Evolutionary conservation across 2,329 filamentous ascomycete genomes (phyloP), one percentile per base, ranked within the genome.

Genomic region (Cladophialophora immunda): DNA sequence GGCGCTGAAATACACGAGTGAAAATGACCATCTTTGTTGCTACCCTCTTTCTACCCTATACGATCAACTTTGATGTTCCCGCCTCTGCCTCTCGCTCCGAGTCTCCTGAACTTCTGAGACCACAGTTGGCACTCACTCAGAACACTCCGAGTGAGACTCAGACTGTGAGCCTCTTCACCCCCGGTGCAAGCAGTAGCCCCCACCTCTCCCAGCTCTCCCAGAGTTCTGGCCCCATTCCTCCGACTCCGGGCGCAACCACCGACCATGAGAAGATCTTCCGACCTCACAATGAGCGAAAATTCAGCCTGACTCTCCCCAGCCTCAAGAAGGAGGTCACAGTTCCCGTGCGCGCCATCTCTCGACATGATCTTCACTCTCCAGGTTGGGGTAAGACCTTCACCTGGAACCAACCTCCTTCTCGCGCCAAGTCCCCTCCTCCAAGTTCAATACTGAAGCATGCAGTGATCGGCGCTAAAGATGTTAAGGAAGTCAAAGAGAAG

Each of bases 11-110:
- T 11, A 8, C 30, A 19, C 27, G 47, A 52, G 62, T 32, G 27
- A 67, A 63, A 52, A 88, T 89, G 86, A 86, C 86, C 6, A 83
- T 87, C 76, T 87, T 88, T 71, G 83, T 88, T 58, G 85, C 83
- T 64, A 87, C 86, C 34, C 80, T 89, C 84, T 97, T 97, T 77
- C 87, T 97, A 38, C 94, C 94, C 36, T 94, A 97, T 78, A 98
- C 94, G 47, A 85, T 97, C 75, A 90, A 97, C 78, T 98, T 98
- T 78, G 89, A 90, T 73, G 84, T 92, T 64, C 60, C 64, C 6
- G 36, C 55, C 17, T 52, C 53, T 27, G 15, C 29, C 2, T 64
- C 68, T 17, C 45, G 56, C 19, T 38, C 64, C 25, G 58, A 52
- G 47, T 66, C 65, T 53, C 70, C 57, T 17, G 55, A 57, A 36